Evolutionary conservation across 2,329 filamentous ascomycete genomes (phyloP), one percentile per base, ranked within the genome.

Genomic region (Sporothrix phasma): DNA sequence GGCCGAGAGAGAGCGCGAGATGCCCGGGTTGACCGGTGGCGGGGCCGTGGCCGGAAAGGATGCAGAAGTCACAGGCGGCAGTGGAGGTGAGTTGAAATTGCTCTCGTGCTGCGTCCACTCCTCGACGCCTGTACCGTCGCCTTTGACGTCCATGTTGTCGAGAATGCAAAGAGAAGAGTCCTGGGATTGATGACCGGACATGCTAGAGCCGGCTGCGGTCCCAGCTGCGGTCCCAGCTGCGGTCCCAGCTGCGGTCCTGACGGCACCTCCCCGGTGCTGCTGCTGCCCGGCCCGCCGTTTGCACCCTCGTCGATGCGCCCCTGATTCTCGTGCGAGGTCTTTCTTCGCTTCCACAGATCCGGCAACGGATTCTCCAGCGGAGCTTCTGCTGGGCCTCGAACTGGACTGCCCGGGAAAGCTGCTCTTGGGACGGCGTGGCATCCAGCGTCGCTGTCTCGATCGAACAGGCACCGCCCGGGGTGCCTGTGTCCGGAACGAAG

Each of bases 111-210:
- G 43, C 7, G 62, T 63, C 66, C 64, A 66, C 47, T 67, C 64
- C n/a, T 66, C 64, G 3, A 11, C 51, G n/a, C 31, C 51, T 10
- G 29, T 10, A 17, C 24, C 56, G 49, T 49, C 45, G 54, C 22
- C 63, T 41, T 64, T 65, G 24, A 66, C 46, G 53, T 67, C 66
- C 65, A 67, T 67, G 34, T 4, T 26, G 51, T 60, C 10, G 15
- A 54, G 34, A 29, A 29, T 22, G 8, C 22, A 45, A 19, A n/a
- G 19, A 29, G 59, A 61, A 11, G 59, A 26, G 43, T n/a, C 22
- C 4, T 8, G 8, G 19, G 24, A 51, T 1, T 26, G 45, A n/a
- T 53, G 47, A 24, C 24, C 26, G 15, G 46, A 43, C 60, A 45
- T 62, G 46, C 47, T 51, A 24, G 45, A 31, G 19, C 43, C 45